Conservation (phyloP, 2,329 filamentous ascomycete genomes). For the Apiospora koreana region DNA sequence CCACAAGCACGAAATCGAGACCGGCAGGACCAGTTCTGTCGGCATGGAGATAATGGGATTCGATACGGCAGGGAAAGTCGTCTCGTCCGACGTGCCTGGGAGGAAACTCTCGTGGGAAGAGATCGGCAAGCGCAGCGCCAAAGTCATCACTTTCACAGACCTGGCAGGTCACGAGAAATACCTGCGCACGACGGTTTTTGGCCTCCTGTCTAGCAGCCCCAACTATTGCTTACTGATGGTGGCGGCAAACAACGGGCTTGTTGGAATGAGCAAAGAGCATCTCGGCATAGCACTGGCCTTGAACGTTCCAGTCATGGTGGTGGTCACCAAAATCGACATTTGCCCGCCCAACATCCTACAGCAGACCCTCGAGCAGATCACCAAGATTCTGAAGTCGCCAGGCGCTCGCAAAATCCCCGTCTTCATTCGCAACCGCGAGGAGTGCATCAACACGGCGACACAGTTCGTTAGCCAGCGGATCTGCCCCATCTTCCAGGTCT, state of each 20-base stretch:
- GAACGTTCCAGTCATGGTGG: conserved; percentile 96
- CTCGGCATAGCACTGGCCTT: conserved; percentile 90
- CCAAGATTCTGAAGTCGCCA: conserved; percentile 89
- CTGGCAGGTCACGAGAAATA: conserved; percentile 95
- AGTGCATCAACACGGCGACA: conserved; percentile 91
- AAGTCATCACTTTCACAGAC: conserved; percentile 96
- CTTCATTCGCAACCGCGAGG: conserved; percentile 88
- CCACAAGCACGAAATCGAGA: conserved; percentile 97
- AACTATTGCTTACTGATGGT: conserved; percentile 99
- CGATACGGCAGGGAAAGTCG: conserved; percentile 80
- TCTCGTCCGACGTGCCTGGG: conserved; percentile 79
- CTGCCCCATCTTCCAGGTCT: conserved; percentile 96
- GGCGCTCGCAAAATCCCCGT: conserved; percentile 94
- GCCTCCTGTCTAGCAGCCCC: conserved; percentile 88
- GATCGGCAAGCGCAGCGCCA: conserved; percentile 90
- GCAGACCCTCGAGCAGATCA: conserved; percentile 89
- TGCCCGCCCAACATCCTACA: conserved; percentile 94
- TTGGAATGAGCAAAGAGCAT: conserved; percentile 99
- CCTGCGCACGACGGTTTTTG: conserved; percentile 93
- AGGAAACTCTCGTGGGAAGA: conserved; percentile 90
- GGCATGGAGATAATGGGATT: conserved; percentile 99
- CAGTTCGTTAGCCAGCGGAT: conserved; percentile 96
- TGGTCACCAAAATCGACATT: conserved; percentile 98
- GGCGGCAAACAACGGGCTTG: conserved; percentile 93
- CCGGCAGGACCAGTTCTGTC: conserved; percentile 90